Evolutionary conservation across 768 basidiomycete species (phyloP).

Genomic region (Phanerochaete sordida): DNA sequence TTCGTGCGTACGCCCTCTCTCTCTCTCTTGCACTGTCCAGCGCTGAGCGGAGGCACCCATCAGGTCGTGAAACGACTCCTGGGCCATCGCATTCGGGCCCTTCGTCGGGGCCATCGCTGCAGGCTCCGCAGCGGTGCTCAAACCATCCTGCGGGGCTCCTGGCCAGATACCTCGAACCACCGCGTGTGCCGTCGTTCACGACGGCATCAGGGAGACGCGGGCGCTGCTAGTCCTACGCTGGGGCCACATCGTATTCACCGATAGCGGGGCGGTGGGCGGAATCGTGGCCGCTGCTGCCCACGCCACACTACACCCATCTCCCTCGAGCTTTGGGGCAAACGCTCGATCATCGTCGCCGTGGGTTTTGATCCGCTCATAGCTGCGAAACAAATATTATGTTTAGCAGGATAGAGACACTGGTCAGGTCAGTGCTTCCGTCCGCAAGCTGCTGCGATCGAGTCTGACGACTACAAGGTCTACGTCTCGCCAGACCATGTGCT

Average conservation of each 20-base stretch:
- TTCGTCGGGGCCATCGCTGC: constrained; percentile 70
- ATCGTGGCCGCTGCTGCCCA: constrained; percentile 36
- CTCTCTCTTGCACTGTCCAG: neutral
- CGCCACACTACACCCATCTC: constrained; percentile 38
- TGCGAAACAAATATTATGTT: constrained; percentile 63
- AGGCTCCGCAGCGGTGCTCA: constrained; percentile 61
- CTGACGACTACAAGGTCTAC: constrained; percentile 27
- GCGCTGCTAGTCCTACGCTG: constrained; percentile 31
- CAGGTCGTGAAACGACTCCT: constrained; percentile 67
- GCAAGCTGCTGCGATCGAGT: too few species aligned
- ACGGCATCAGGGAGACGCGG: constrained; percentile 34
- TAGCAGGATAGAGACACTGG: constrained; percentile 47
- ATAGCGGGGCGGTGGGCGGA: constrained; percentile 29
- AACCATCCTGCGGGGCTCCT: constrained; percentile 61
- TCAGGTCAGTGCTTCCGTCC: constrained; percentile 5
- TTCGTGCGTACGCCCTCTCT: constrained; percentile 32
- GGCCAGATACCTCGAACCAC: constrained; percentile 45
- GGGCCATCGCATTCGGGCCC: constrained; percentile 50
- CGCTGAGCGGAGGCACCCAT: neutral
- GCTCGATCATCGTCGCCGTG: constrained; percentile 42
- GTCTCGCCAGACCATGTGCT: constrained; percentile 44
- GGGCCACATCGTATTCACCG: constrained; percentile 37
- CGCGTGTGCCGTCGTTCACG: constrained; percentile 53
- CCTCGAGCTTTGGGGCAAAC: constrained; percentile 41
- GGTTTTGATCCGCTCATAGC: constrained; percentile 43